These are phyloP conservation scores for Erythrobasidium yunnanense DNA, from an alignment of 768 basidiomycete genomes.

Conservation along the genomic window DNA sequence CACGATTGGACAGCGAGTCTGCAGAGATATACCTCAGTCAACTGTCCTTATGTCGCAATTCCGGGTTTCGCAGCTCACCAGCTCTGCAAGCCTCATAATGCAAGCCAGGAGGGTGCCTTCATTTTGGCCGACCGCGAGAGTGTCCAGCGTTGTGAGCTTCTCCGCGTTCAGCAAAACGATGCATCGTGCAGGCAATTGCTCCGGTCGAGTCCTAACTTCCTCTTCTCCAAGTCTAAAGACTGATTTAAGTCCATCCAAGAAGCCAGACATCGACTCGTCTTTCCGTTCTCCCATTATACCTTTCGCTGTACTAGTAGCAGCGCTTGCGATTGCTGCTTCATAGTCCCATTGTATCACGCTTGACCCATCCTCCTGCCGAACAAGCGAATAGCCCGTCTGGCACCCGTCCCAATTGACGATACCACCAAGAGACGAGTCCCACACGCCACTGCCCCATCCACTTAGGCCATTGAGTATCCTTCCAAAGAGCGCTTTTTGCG, in stretches of 20 bases:
- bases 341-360: constrained; percentile 16
- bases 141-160: neutral
- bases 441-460: constrained; percentile 11
- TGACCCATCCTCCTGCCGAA: neutral
- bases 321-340: neutral
- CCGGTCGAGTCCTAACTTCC: neutral
- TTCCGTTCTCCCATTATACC: constrained; percentile 9
- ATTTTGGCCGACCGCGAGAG: neutral
- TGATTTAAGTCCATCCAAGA: constrained; percentile 4
- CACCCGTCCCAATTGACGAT: constrained; percentile 18
- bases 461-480: constrained; percentile 14
- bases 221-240: constrained; percentile 1
- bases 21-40: too few species aligned
- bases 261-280: constrained; percentile 21
- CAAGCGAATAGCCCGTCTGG: neutral
- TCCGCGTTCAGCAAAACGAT: constrained; percentile 15
- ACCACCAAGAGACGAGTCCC: constrained; percentile 11
- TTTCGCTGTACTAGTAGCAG: neutral
- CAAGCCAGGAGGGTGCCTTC: constrained; percentile 12
- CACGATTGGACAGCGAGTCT: constrained; percentile 11
- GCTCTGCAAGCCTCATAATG: constrained; percentile 11
- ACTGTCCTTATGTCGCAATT: too few species aligned
- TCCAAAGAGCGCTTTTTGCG: constrained; percentile 17
- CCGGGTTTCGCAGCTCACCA: neutral
- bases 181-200: neutral